Base-by-base conservation (phyloP, 2,329 filamentous ascomycete genomes). In the Fusarium redolens region DNA sequence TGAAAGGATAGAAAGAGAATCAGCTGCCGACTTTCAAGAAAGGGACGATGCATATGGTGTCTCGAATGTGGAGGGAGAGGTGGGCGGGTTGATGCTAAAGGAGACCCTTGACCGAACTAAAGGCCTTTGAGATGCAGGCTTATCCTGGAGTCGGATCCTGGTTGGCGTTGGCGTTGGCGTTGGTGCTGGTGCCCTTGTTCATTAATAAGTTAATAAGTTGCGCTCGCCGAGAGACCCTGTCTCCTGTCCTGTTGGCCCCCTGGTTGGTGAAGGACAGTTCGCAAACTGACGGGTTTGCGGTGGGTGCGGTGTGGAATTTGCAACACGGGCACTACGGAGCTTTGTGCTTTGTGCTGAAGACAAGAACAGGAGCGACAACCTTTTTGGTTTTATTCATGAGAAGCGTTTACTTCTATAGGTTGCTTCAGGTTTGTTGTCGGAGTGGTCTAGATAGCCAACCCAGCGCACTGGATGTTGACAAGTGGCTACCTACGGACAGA, bases 1-100 rank as follows among this genome's bases (percentile, higher is more conserved):
- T 67, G 69, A 68, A 72, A 71, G 64, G 72, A 75, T 64, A 65
- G 69, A 76, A 71, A 72, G 56, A 73, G 58, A 65, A 75, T 75
- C 63, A 75, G 65, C 54, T 65, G 69, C 71, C 66, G 73, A 68
- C 68, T 74, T 72, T 65, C 59, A 70, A 67, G 65, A 66, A 73
- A 65, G 65, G 72, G 75, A 71, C 78, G 78, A 75, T 77, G 75
- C 75, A 77, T 75, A 74, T 77, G 62, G 74, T 79, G 79, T 81
- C 79, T 81, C 79, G 75, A 77, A 77, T 75, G 70, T 71, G 77
- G 75, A 79, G 74, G 75, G 65, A 68, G 70, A 71, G 65, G 65
- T 72, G 71, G 64, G 65, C 70, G 70, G 59, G 65, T 71, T 68
- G 71, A 63, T 75, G 64, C 69, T 74, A 76, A 74, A 74, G 72